Base-by-base conservation (phyloP, 1,284 basidiomycete genomes). In the Farysia itapuensis region DNA sequence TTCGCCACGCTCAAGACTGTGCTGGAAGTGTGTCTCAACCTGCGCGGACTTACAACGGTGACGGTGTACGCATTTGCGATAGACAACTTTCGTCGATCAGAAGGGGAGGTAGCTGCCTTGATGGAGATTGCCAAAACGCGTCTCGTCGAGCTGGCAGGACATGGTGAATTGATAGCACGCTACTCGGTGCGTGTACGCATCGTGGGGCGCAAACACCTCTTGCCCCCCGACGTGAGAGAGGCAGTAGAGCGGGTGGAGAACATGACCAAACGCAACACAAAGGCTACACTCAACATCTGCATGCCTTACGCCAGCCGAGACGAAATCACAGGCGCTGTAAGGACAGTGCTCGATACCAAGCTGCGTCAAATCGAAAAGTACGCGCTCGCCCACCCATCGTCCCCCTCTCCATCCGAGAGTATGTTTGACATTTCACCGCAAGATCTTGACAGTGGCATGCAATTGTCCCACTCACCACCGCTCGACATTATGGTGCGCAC, bases 11-110 rank as follows among this genome's bases (percentile, higher is more conserved):
- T 98, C 46, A 82, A 86, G 67, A 79, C 85, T 77, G 69, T 75
- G 7, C 65, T 76, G 19, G 65, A 75, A 30, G 48, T 70, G 14
- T 76, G 74, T 41, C 47, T 76, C 26, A 50, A 65, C 14, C 56
- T 76, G 12, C 37, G 49, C 15, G 65, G 67, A 1, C 49, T 76
- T 16, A 41, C 65, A 8, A 64, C 87, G 54, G 91, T 99, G 18
- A 88, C 90, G 1, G 89, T 90, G 9, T 99, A 95, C 71, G 91
- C 92, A 4, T 98, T 99, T 78, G 85, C 93, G 1, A 94, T 98
- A 51, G 92, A 97, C 74, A 99, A 98, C 79, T 98, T 98, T 79
- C 89, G 88, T 61, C 83, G 95, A n/a, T 82, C 86, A 1, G 80
- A 83, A 42, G 85, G 86, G 6, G 95, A 99, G 77, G 91, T 99